A percentile compares a stretch with the other conserved stretches of the same genome.
These are phyloP conservation scores for Cryptosporidium ryanae DNA, from an alignment of 169 alveolate species.

Conservation along the genomic window DNA sequence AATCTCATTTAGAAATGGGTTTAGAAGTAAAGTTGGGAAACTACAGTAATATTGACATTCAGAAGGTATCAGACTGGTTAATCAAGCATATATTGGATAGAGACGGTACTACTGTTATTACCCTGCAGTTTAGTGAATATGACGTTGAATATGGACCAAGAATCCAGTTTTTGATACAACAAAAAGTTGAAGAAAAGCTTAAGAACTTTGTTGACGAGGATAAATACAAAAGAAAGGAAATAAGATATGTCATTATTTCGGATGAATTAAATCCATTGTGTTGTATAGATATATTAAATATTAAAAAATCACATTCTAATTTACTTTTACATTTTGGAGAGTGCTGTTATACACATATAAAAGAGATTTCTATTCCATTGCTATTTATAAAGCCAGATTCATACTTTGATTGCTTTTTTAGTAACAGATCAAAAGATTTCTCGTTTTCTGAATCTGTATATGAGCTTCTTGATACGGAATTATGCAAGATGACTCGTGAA, in stretches of 20 bases:
- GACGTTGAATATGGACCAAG: constrained; percentile 65
- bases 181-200: not conserved
- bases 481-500: too few relatives aligned
- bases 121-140: constrained; percentile 23
- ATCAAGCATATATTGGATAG: not conserved
- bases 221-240: not conserved
- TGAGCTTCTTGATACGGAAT: too few relatives aligned
- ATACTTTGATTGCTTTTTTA: too few relatives aligned
- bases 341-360: constrained; percentile 22
- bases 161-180: constrained; percentile 27
- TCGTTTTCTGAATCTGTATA: too few relatives aligned
- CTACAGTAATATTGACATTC: not conserved
- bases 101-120: not conserved
- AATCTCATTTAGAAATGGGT: not conserved
- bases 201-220: not conserved
- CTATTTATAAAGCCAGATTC: not conserved
- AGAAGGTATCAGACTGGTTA: constrained; percentile 11
- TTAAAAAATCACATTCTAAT: constrained; percentile 45
- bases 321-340: constrained; percentile 57
- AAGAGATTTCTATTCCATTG: constrained; percentile 5
- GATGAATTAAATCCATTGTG: constrained; percentile 49
- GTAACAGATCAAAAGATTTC: too few relatives aligned
- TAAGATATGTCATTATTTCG: constrained; percentile 16
- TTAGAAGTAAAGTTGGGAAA: constrained; percentile 32
- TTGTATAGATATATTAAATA: constrained; percentile 26